Base-by-base conservation (phyloP, 2,329 filamentous ascomycete genomes). In the Colletotrichum chlorophyti region DNA sequence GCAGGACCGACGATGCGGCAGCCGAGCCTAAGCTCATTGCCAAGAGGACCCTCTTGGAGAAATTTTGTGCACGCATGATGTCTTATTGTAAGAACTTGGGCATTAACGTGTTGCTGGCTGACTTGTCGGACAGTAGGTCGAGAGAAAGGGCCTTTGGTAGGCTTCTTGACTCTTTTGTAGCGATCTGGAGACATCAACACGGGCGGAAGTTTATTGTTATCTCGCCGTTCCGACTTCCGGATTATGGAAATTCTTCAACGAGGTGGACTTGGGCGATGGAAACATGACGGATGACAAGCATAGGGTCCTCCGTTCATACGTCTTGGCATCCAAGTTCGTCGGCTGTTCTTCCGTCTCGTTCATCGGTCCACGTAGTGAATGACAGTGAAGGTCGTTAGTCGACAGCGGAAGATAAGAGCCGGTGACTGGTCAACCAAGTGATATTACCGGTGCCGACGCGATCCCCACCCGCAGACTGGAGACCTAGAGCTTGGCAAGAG, bases 251-350 rank as follows among this genome's bases (percentile, higher is more conserved):
- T n/a, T n/a, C n/a, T n/a, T n/a, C n/a, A n/a, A n/a, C n/a, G n/a
- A n/a, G n/a, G n/a, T n/a, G n/a, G n/a, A n/a, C n/a, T n/a, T n/a
- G n/a, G n/a, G n/a, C n/a, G n/a, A n/a, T n/a, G n/a, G n/a, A n/a
- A n/a, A n/a, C n/a, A n/a, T n/a, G n/a, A n/a, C 24, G 6, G 32
- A 53, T 46, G 40, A 46, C 24, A 41, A 21, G 19, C 26, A 34
- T 27, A 7, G 15, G 1, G 34, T 2, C 29, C 43, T 9, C 41
- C 42, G 6, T 35, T 11, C 12, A 17, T 4, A 29, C 23, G 14
- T 11, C 46, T 55, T 50, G 52, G 37, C 45, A n/a, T n/a, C n/a
- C n/a, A n/a, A n/a, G n/a, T n/a, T 38, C 23, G n/a, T 57, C 53
- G 53, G 53, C 53, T 45, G 11, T 38, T 14, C 21, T 2, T 6